A percentile compares a stretch with the other conserved stretches of the same genome.
Conservation (phyloP, 306 rosid genomes). For the Rosa chinensis region DNA sequence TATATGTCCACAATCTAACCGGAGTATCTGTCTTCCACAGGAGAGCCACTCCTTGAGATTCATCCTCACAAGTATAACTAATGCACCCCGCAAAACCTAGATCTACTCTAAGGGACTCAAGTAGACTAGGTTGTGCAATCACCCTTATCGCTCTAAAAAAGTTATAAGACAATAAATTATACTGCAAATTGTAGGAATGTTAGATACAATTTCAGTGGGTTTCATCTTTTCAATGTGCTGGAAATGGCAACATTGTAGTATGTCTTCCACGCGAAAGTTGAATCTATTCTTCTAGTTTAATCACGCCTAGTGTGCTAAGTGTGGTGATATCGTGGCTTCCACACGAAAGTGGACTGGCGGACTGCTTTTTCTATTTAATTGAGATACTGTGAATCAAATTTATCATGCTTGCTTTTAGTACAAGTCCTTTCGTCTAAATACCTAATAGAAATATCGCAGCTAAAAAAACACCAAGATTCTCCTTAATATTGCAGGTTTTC, state of each 20-base stretch:
- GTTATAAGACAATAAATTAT: too few relatives aligned
- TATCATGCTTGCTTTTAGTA: not conserved
- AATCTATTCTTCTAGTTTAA: conserved; percentile 7
- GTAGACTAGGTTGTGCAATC: too few relatives aligned
- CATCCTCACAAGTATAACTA: too few relatives aligned
- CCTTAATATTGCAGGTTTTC: not conserved
- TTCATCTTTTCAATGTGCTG: not conserved
- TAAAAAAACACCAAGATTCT: not conserved
- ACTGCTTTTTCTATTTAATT: conserved; percentile 1
- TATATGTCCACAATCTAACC: too few relatives aligned
- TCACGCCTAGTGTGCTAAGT: not conserved
- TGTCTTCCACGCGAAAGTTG: conserved; percentile 32
- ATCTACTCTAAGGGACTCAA: too few relatives aligned
- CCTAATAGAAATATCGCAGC: not conserved
- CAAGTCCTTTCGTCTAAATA: not conserved
- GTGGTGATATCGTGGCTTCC: conserved; percentile 32
- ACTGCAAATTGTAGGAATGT: not conserved
- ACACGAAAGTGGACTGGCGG: conserved; percentile 45
- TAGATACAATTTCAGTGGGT: not conserved
- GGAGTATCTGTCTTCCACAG: too few relatives aligned
- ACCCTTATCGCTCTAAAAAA: too few relatives aligned
- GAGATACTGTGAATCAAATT: not conserved
- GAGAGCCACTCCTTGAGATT: too few relatives aligned
- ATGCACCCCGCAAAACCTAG: too few relatives aligned
- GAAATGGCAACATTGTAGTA: conserved; percentile 16